These are phyloP conservation scores for Thermoascus crustaceus DNA, from an alignment of 2,329 filamentous ascomycete species.

Conservation along the genomic window DNA sequence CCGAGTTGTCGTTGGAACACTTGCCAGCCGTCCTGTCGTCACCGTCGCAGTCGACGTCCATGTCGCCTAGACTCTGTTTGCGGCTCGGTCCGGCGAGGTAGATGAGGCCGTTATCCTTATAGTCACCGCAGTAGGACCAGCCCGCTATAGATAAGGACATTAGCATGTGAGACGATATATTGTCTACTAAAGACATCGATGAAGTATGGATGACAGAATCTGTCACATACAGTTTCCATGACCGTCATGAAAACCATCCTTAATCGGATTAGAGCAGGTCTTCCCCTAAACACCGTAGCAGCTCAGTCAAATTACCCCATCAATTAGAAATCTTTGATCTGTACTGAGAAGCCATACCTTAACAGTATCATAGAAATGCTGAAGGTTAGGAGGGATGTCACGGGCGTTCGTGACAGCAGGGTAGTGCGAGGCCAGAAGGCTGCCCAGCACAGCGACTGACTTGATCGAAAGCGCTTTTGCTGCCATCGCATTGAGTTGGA, in stretches of 20 bases:
- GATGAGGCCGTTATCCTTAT: conserved; percentile 1
- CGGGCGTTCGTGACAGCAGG: too few relatives aligned
- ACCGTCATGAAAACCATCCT: neutral
- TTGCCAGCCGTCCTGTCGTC: conserved; percentile 37
- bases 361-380: too few relatives aligned
- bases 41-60: conserved; percentile 55
- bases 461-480: too few relatives aligned
- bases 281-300: neutral
- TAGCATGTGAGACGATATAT: neutral
- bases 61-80: conserved; percentile 13
- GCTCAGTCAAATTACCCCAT: neutral
- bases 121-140: neutral
- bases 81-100: neutral
- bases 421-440: too few relatives aligned
- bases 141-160: neutral
- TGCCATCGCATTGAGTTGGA: too few relatives aligned
- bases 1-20: conserved; percentile 38
- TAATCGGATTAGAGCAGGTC: neutral
- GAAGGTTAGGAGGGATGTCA: too few relatives aligned
- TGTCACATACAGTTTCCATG: conserved; percentile 1
- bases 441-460: too few relatives aligned
- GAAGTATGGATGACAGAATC: too few relatives aligned
- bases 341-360: too few relatives aligned
- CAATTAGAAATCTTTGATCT: neutral
- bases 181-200: neutral